Conservation (phyloP, 163 green algal species). For the Chlorella variabilis region DNA sequence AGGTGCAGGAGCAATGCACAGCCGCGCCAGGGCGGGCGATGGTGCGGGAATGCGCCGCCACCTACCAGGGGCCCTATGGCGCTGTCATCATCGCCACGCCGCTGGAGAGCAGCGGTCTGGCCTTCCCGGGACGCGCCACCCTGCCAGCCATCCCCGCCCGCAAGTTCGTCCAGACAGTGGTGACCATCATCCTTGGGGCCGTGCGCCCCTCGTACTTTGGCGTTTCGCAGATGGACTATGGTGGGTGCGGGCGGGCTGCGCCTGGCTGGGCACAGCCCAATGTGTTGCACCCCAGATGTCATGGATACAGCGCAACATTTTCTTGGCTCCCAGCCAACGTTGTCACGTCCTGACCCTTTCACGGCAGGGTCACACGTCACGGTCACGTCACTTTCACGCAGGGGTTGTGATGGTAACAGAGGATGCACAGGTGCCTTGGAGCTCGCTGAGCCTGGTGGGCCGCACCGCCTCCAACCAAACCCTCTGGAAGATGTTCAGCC, state of each 20-base stretch:
- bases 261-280: not conserved
- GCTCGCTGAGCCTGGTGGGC: constrained; percentile 34
- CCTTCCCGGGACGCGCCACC: constrained; percentile 28
- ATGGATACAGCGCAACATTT: no score
- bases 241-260: constrained; percentile 8
- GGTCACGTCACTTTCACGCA: no score
- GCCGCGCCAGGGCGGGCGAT: not conserved
- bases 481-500: constrained; percentile 61
- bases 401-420: constrained; percentile 52
- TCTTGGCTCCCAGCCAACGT: no score
- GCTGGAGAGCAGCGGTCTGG: constrained; percentile 40
- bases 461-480: constrained; percentile 7
- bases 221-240: constrained; percentile 16
- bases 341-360: no score
- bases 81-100: constrained; percentile 55
- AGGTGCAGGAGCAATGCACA: not conserved
- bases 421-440: constrained; percentile 47
- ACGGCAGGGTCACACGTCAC: no score
- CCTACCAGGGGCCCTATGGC: constrained; percentile 6
- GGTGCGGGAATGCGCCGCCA: not conserved
- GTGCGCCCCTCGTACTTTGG: constrained; percentile 51
- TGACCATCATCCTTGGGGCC: constrained; percentile 46
- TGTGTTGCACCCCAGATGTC: no score
- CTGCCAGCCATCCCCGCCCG: constrained; percentile 36
- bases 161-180: constrained; percentile 55